Percentiles rank a stretch among this genome's conserved stretches.
phyloP scores from a whole-genome alignment of 805 yeast species.

The Zygosaccharomyces bailii region DNA sequence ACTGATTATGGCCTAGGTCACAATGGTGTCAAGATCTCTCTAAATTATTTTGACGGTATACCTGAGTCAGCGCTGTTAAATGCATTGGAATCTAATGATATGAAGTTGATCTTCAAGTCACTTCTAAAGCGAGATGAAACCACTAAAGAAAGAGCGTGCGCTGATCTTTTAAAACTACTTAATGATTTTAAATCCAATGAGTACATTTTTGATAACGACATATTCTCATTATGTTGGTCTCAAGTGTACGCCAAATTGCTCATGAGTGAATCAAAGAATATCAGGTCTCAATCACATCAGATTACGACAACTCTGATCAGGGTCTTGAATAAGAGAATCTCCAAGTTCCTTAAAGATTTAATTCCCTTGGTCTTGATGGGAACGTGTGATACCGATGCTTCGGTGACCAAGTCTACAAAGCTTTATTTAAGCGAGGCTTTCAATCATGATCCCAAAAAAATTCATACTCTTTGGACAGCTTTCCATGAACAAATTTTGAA shows the following conservation, averaged over 20 bases:
- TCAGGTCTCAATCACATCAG: conserved; percentile 60
- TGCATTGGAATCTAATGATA: conserved; percentile 40
- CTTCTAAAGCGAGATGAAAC: conserved; percentile 73
- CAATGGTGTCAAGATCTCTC: conserved; percentile 52
- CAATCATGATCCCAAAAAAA: conserved; percentile 49
- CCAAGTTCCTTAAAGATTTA: conserved; percentile 65
- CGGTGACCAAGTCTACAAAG: conserved; percentile 51
- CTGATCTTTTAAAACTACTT: conserved; percentile 45
- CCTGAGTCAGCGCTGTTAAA: conserved; percentile 61
- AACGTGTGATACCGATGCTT: conserved; percentile 61
- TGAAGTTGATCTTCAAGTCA: conserved; percentile 68
- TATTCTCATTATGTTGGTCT: conserved; percentile 62
- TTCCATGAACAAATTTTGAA: conserved; percentile 56
- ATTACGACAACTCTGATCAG: conserved; percentile 55
- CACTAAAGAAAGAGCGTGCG: conserved; percentile 79
- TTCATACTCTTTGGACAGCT: conserved; percentile 56
- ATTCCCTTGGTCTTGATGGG: conserved; percentile 76
- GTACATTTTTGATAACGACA: conserved; percentile 44
- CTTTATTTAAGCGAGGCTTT: conserved; percentile 53
- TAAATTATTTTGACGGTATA: conserved; percentile 71
- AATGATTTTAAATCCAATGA: conserved; percentile 19
- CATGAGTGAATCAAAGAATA: conserved; percentile 62
- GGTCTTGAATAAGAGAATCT: conserved; percentile 50
- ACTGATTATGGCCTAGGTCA: conserved; percentile 38
- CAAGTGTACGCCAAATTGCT: conserved; percentile 80